Evolutionary conservation across 352 stramenopile genomes (phyloP).

Genomic region (Aphanomyces cochlioides): DNA sequence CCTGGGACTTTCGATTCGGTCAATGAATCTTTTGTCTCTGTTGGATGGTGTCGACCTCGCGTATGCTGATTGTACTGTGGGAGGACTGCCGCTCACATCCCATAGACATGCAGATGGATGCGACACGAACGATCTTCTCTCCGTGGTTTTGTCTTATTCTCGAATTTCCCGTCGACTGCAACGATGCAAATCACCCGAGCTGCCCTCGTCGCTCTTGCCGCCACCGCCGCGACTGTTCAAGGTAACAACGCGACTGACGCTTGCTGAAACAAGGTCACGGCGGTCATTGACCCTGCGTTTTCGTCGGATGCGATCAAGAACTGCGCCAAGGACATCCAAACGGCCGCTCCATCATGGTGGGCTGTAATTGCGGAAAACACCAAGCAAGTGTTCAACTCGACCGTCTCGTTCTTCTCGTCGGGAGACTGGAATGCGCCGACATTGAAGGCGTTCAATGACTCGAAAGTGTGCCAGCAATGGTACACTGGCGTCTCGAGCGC

Average conservation of each 20-base stretch:
- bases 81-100: too few relatives aligned
- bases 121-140: too few relatives aligned
- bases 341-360: neutral
- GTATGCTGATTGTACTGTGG: too few relatives aligned
- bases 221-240: neutral
- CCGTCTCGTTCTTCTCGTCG: neutral
- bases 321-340: conserved; percentile 7
- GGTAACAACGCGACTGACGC: neutral
- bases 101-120: neutral
- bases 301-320: neutral
- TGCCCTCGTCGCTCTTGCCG: neutral
- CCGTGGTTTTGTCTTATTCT: neutral
- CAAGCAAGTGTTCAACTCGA: conserved; percentile 6
- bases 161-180: neutral
- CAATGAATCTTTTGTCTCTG: too few relatives aligned
- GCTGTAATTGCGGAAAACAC: neutral
- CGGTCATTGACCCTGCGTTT: neutral
- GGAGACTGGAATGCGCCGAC: neutral
- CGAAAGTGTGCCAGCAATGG: conserved; percentile 5
- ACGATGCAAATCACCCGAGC: neutral
- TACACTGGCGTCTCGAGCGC: conserved; percentile 2
- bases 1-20: too few relatives aligned
- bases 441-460: neutral
- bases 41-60: too few relatives aligned
- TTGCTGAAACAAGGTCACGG: neutral